These are phyloP conservation scores for Lumnitzera racemosa DNA, from an alignment of 345 rosid species.

Conservation along the genomic window DNA sequence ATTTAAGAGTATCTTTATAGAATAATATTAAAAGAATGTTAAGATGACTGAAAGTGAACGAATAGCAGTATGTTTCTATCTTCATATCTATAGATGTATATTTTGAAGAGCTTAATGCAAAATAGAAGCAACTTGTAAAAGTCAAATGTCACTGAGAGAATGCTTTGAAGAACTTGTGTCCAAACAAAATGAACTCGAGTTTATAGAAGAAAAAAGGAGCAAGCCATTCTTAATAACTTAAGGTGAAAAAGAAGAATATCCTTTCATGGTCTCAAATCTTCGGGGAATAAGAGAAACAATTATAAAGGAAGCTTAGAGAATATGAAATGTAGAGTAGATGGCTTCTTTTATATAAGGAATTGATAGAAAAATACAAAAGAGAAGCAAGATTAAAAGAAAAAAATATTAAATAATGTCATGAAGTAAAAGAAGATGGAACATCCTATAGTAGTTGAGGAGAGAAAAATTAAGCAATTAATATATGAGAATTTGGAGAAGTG, in stretches of 20 bases:
- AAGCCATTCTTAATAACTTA: not conserved
- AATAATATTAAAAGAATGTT: not conserved
- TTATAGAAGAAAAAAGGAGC: not conserved
- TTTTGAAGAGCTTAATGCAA: slow-evolving; percentile 3
- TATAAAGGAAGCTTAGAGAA: slow-evolving; percentile 8
- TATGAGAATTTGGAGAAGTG: slow-evolving; percentile 18
- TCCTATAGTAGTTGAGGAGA: slow-evolving; percentile 10
- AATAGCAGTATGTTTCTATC: slow-evolving; percentile 5
- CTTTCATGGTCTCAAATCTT: slow-evolving; percentile 3
- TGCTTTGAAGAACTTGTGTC: slow-evolving; percentile 13
- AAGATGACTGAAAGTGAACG: slow-evolving; percentile 2
- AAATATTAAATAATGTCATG: not conserved
- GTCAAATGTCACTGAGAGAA: slow-evolving; percentile 10
- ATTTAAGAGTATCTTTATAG: not conserved
- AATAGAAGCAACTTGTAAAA: slow-evolving; percentile 19
- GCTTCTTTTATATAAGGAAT: not conserved
- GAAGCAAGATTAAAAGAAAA: slow-evolving; percentile 2
- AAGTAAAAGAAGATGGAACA: not conserved
- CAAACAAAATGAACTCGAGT: slow-evolving; percentile 14
- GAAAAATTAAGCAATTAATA: slow-evolving; percentile 30
- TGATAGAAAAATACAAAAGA: too few species aligned
- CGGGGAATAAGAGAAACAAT: slow-evolving; percentile 17
- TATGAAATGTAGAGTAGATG: slow-evolving; percentile 12
- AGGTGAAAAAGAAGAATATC: slow-evolving; percentile 17
- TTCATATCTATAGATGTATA: slow-evolving; percentile 1